Base-by-base conservation (phyloP, 768 basidiomycete species). In the Pholiota microspora region DNA sequence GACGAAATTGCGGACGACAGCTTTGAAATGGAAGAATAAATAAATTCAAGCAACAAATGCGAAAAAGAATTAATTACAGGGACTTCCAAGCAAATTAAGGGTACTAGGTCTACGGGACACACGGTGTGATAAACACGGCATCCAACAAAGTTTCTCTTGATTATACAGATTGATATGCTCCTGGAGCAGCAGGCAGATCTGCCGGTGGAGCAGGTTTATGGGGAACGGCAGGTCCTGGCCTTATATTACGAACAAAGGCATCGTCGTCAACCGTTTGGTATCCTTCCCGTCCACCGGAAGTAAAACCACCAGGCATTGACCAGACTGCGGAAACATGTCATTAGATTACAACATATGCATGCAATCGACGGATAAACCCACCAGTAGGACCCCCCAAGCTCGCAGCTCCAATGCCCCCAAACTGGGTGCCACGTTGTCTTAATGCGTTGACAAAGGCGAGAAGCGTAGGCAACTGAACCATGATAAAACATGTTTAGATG, bases 221-320 rank as follows among this genome's bases (percentile, higher is more conserved):
- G 24, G 65, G 61, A 15, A 63, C 59, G 16, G 65, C 46, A 12
- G 71, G 66, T 36, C 61, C 65, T 3, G 69, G 57, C 54, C 68
- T 67, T 48, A 64, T 56, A 49, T 58, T 65, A 45, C 62, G 60
- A 50, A 66, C 51, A 36, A 64, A 64, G 32, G 59, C 66, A 59
- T 84, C 81, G 32, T 83, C 84, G 49, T 83, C 82, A 9, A 87
- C 77, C 35, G 74, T 78, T 63, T 87, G 84, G 64, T 87, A 87
- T 6, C 85, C 83, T 49, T 81, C 81, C 35, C 79, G 73, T 21
- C 72, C 73, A 31, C 68, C 61, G 4, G 82, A 80, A 0, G 84
- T 83, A 60, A 87, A 84, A 1, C 85, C 85, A 12, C 86, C 87
- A 3, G 87, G 87, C 87, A 89, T 89, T 16, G 86, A 80, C 87